Evolutionary conservation across 2,329 filamentous ascomycete species (phyloP).

Genomic region (Macrophomina tecta): DNA sequence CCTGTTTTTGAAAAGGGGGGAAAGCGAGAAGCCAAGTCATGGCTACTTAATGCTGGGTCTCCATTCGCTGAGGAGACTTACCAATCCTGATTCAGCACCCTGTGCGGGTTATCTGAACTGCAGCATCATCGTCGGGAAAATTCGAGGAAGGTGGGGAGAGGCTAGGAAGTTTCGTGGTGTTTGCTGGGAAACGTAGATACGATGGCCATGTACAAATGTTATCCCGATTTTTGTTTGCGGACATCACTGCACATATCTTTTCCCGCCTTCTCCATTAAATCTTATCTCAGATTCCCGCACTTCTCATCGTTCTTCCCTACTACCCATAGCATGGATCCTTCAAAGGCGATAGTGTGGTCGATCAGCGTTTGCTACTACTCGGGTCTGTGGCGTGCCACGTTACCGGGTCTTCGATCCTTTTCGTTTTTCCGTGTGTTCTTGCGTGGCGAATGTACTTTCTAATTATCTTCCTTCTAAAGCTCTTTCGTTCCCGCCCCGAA

Average conservation of each 20-base stretch:
- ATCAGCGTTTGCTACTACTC: not conserved
- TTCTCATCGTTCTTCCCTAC: not conserved
- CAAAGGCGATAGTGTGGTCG: no score
- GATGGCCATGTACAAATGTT: conserved; percentile 27
- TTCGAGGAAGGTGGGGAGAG: conserved; percentile 9
- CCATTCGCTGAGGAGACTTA: not conserved
- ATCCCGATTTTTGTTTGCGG: conserved; percentile 22
- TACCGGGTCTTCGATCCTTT: not conserved
- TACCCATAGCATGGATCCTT: no score
- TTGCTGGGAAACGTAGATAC: conserved; percentile 25
- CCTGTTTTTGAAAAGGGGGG: not conserved
- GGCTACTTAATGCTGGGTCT: conserved; percentile 16
- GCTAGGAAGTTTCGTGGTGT: conserved; percentile 10
- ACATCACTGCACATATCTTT: conserved; percentile 19
- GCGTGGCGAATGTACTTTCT: not conserved
- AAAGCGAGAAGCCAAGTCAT: conserved; percentile 1
- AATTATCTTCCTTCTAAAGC: not conserved
- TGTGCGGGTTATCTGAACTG: not conserved
- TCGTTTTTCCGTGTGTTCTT: not conserved
- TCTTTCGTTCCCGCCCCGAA: not conserved
- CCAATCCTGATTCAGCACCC: not conserved
- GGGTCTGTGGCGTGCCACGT: not conserved
- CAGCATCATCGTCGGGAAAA: not conserved
- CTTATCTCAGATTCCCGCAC: not conserved
- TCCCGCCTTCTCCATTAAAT: not conserved